A percentile compares a stretch with the other conserved stretches of the same genome.
Evolutionary conservation across 202 grass and related monocot species (phyloP).

Genomic region (Hordeum pubiflorum): DNA sequence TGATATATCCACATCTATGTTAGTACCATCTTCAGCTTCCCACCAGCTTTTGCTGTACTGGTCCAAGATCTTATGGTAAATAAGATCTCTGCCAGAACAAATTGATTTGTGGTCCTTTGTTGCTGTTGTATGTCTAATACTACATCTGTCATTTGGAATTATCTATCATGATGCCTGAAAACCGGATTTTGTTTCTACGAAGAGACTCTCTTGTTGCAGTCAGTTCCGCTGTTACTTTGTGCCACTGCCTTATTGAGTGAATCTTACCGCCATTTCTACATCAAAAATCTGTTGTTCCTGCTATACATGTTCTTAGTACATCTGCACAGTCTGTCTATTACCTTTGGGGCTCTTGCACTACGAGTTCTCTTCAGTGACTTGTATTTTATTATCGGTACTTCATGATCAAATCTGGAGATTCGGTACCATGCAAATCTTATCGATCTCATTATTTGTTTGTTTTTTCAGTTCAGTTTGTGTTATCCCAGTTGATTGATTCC

Average conservation of each 20-base stretch:
- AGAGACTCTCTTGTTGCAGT: not conserved
- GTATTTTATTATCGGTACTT: not conserved
- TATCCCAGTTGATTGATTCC: too few species aligned
- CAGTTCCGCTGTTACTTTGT: slow-evolving; percentile 9
- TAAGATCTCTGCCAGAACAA: slow-evolving; percentile 39
- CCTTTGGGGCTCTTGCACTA: not conserved
- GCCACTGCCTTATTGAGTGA: not conserved
- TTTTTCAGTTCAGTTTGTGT: not conserved
- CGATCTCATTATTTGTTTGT: too few species aligned
- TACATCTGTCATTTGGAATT: slow-evolving; percentile 31
- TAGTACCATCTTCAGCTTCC: slow-evolving; percentile 34
- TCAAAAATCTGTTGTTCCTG: not conserved
- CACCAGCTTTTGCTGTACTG: slow-evolving; percentile 41
- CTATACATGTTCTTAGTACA: not conserved
- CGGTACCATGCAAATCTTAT: not conserved
- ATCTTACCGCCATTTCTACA: not conserved
- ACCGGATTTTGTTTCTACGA: slow-evolving; percentile 24
- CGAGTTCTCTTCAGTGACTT: not conserved
- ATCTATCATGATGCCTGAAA: slow-evolving; percentile 15
- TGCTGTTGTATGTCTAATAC: slow-evolving; percentile 29
- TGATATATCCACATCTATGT: slow-evolving; percentile 48
- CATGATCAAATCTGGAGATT: too few species aligned
- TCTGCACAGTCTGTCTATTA: not conserved
- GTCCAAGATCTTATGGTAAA: slow-evolving; percentile 44
- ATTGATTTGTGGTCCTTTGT: slow-evolving; percentile 33